Evolutionary conservation across 495 filamentous ascomycete species (phyloP).

Genomic region (Jackrogersella multiformis): DNA sequence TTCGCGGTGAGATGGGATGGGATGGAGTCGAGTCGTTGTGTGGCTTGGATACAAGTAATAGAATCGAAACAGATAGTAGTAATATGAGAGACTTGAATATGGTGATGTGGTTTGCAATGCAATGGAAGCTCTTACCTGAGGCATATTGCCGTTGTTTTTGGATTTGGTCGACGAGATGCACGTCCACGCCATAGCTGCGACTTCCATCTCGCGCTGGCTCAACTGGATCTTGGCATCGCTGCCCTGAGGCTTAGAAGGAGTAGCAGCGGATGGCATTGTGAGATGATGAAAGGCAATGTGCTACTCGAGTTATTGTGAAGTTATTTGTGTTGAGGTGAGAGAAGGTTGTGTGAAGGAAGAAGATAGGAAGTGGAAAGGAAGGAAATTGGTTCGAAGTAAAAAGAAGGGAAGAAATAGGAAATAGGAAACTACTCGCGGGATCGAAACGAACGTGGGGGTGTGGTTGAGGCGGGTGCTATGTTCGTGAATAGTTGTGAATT

Average conservation of each 20-base stretch:
- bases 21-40: too few species aligned
- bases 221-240: conserved; percentile 5
- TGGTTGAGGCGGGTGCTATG: neutral
- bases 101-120: neutral
- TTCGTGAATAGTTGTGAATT: neutral
- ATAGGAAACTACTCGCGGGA: neutral
- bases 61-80: neutral
- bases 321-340: neutral
- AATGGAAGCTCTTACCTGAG: conserved; percentile 15
- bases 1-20: neutral
- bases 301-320: neutral
- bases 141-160: conserved; percentile 17
- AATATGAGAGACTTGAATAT: neutral
- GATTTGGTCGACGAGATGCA: conserved; percentile 15
- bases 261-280: conserved; percentile 3
- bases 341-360: neutral
- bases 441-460: neutral
- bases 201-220: conserved; percentile 22
- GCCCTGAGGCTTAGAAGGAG: neutral
- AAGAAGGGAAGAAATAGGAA: neutral
- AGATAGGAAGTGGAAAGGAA: neutral
- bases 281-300: neutral
- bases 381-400: neutral
- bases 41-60: neutral
- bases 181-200: conserved; percentile 19